Evolutionary conservation across 306 rosid species (phyloP), one percentile per base, ranked within the genome.

Genomic region (Glycyrrhiza uralensis): DNA sequence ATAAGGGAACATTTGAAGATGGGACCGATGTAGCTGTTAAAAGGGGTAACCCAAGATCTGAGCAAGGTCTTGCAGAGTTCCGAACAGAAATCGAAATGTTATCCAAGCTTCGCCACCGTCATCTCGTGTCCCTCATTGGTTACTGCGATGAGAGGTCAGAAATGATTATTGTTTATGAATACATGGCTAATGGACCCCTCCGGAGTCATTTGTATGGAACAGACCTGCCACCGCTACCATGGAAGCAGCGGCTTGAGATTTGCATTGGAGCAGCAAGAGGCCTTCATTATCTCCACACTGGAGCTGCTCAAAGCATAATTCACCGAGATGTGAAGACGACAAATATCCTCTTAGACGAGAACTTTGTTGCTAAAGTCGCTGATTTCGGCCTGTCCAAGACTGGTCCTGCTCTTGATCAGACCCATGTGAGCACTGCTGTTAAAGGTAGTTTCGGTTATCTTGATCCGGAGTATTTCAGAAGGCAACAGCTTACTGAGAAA

Each of bases 361-460:
- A 78, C 71, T 86, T 91, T 62, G 95, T 91, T 10, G 97, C 98
- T 54, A 94, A 94, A 83, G 98, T 94, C 79, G 97, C 98, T 45
- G 98, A 94, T 55, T 94, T 94, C 52, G 98, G 98, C 77, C 91
- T 94, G 73, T 94, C 98, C 17, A 94, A 91, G 79, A 85, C 96
- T 1, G 98, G 98, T 46, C 98, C 98, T 28, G 77, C 98, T n/a
- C 79, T 94, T 29, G 98, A 94, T 81, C 97, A 94, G 73, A 94
- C 97, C 28, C 98, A 94, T 66, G 97, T 94, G 47, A 94, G 97
- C 84, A 94, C 98, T 13, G 98, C 98, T 15, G 98, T 94, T 24
- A 94, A 94, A 74, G 98, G 98, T 39, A 94, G 98, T 79, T 94
- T 94, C 8, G 98, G 98, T 80, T 94, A 94, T 81, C 96, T 94